Evolutionary conservation across 805 yeast genomes (phyloP).

Genomic region (Candida lessepsii): DNA sequence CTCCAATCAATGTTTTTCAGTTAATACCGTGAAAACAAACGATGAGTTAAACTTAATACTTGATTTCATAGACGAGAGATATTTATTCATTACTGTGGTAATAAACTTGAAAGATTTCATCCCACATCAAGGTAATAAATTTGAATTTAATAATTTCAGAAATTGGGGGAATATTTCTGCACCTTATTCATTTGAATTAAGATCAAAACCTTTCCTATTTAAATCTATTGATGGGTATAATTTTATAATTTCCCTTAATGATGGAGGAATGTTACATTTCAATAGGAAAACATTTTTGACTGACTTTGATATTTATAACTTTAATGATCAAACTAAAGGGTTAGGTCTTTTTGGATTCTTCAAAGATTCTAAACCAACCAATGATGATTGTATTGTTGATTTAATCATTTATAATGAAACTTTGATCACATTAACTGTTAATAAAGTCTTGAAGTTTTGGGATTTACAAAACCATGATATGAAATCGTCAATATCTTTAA

Average conservation of each 20-base stretch:
- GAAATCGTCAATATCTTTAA: constrained; percentile 20
- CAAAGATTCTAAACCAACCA: constrained; percentile 23
- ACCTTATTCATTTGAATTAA: constrained; percentile 57
- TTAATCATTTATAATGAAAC: constrained; percentile 33
- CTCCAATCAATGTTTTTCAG: constrained; percentile 18
- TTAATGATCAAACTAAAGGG: constrained; percentile 45
- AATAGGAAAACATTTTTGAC: constrained; percentile 36
- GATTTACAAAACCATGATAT: constrained; percentile 36
- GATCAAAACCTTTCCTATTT: constrained; percentile 30
- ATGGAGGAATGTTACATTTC: constrained; percentile 74
- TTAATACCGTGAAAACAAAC: constrained; percentile 8
- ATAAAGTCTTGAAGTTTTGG: constrained; percentile 61
- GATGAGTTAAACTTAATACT: constrained; percentile 34
- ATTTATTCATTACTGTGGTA: constrained; percentile 50
- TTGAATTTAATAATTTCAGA: constrained; percentile 31
- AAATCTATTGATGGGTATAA: constrained; percentile 44
- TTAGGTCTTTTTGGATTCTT: constrained; percentile 6
- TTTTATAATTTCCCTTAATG: constrained; percentile 60
- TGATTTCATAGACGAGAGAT: constrained; percentile 54
- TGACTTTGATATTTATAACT: constrained; percentile 45
- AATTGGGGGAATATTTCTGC: constrained; percentile 68
- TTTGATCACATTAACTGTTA: constrained; percentile 53
- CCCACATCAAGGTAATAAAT: constrained; percentile 17
- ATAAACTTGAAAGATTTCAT: constrained; percentile 46
- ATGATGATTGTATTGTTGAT: constrained; percentile 44